A percentile compares a stretch with the other conserved stretches of the same genome.
These are phyloP conservation scores for Penicillium sp. DNA, from an alignment of 2,329 filamentous ascomycete genomes.

Conservation along the genomic window DNA sequence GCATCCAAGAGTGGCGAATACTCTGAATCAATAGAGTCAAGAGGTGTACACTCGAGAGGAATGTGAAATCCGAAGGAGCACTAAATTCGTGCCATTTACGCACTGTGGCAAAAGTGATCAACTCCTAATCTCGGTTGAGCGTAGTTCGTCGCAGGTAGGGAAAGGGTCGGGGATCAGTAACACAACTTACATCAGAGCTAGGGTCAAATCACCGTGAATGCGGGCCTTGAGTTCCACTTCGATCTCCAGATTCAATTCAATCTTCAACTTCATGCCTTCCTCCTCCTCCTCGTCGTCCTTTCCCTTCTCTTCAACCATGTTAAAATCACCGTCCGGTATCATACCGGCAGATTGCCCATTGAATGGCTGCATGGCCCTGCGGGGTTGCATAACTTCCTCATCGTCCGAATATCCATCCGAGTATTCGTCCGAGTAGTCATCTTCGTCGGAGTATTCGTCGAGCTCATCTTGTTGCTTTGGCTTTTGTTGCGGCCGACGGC, in stretches of 20 bases:
- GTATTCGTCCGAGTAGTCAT: constrained; percentile 13
- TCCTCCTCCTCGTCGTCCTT: constrained; percentile 34
- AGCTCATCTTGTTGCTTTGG: constrained; percentile 23
- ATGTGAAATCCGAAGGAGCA: neutral
- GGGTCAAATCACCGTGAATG: constrained; percentile 64
- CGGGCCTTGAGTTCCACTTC: constrained; percentile 66
- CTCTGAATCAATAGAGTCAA: neutral
- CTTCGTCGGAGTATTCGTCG: constrained; percentile 30
- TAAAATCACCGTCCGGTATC: constrained; percentile 27
- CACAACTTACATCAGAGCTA: constrained; percentile 50
- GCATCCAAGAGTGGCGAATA: neutral
- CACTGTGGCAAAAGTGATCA: constrained; percentile 23
- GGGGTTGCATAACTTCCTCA: constrained; percentile 18
- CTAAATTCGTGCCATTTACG: constrained; percentile 9
- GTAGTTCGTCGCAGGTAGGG: neutral
- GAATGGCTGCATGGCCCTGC: constrained; percentile 29
- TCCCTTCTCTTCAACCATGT: constrained; percentile 31
- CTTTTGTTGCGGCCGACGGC: constrained; percentile 12
- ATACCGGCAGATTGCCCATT: constrained; percentile 22
- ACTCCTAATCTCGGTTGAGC: constrained; percentile 28
- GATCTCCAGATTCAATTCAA: constrained; percentile 64
- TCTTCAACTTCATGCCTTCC: constrained; percentile 54
- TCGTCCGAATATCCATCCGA: constrained; percentile 34
- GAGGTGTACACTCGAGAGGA: neutral
- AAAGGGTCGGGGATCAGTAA: neutral